phyloP scores from a whole-genome alignment of 1,284 basidiomycete species.

The Phellinidium pouzarii region DNA sequence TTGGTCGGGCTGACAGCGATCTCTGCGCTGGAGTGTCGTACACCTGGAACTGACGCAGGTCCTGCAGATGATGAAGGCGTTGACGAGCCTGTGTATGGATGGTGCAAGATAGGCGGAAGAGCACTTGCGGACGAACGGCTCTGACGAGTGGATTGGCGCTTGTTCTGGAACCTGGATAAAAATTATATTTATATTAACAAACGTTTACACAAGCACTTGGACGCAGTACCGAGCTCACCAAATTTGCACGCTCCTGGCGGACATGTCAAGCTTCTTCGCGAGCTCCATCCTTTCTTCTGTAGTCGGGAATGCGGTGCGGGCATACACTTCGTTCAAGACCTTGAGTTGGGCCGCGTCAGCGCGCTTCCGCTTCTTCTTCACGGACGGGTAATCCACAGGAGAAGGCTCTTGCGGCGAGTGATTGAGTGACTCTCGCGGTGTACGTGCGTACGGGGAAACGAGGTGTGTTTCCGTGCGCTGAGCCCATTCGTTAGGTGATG shows the following conservation, averaged over 20 bases:
- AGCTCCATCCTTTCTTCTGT: conserved; percentile 75
- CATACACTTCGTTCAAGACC: conserved; percentile 72
- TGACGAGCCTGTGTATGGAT: conserved; percentile 42
- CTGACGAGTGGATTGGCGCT: conserved; percentile 73
- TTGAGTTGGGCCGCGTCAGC: conserved; percentile 73
- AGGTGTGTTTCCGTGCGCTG: conserved; percentile 14
- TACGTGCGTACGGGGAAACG: conserved; percentile 19
- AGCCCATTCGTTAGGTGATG: conserved; percentile 14
- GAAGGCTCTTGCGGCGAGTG: conserved; percentile 29
- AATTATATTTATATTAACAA: too few relatives aligned
- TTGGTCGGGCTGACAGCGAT: conserved; percentile 15
- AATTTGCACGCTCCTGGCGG: conserved; percentile 76
- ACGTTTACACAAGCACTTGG: conserved; percentile 13
- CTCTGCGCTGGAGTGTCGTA: conserved; percentile 13
- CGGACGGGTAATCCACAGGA: conserved; percentile 48
- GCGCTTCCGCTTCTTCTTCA: conserved; percentile 82
- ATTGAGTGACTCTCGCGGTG: conserved; percentile 7
- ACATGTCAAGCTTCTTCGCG: conserved; percentile 73
- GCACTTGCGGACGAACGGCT: conserved; percentile 53
- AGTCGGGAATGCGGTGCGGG: conserved; percentile 74
- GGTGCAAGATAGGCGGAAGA: conserved; percentile 37
- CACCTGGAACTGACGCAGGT: conserved; percentile 5
- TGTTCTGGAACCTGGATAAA: conserved; percentile 70
- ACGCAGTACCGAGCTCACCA: conserved; percentile 44
- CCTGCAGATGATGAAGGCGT: conserved; percentile 22